phyloP scores from a whole-genome alignment of 2,329 filamentous ascomycete genomes.

The Fusarium sp. region DNA sequence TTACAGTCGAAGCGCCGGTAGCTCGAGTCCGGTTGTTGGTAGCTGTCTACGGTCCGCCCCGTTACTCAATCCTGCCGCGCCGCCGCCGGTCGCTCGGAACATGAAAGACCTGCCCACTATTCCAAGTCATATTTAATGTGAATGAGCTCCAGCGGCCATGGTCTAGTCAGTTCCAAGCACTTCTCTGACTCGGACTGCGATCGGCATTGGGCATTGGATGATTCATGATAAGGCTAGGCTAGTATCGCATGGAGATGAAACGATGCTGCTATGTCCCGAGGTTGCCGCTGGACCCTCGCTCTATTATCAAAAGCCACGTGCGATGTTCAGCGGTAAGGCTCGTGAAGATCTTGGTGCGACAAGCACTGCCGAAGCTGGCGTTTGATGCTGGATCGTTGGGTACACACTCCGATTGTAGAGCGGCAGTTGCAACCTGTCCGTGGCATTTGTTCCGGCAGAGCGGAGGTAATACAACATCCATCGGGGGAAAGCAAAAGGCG shows the following conservation, averaged over 20 bases:
- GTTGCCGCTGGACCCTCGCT: slow-evolving; percentile 5
- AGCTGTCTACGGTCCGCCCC: slow-evolving; percentile 26
- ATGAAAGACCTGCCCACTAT: background rate
- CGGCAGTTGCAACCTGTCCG: slow-evolving; percentile 6
- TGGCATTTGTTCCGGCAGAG: background rate
- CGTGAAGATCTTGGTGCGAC: slow-evolving; percentile 7
- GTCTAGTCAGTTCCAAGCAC: slow-evolving; percentile 13
- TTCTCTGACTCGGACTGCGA: slow-evolving; percentile 15
- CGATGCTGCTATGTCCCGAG: slow-evolving; percentile 10
- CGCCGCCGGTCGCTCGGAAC: background rate
- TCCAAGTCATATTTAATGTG: background rate
- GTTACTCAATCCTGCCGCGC: slow-evolving; percentile 3
- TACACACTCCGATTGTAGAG: background rate
- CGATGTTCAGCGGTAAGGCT: slow-evolving; percentile 21
- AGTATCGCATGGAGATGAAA: slow-evolving; percentile 6
- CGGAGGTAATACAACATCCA: slow-evolving; percentile 1
- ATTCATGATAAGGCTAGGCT: background rate
- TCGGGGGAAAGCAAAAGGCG: no score
- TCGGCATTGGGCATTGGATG: background rate
- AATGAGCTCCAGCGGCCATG: background rate
- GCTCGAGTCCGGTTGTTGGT: slow-evolving; percentile 20
- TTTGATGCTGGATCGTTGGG: background rate
- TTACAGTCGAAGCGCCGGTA: background rate
- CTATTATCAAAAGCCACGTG: slow-evolving; percentile 11
- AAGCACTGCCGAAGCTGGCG: background rate